Conservation (phyloP, 2,329 filamentous ascomycete genomes). For the Pseudocercospora vitis region DNA sequence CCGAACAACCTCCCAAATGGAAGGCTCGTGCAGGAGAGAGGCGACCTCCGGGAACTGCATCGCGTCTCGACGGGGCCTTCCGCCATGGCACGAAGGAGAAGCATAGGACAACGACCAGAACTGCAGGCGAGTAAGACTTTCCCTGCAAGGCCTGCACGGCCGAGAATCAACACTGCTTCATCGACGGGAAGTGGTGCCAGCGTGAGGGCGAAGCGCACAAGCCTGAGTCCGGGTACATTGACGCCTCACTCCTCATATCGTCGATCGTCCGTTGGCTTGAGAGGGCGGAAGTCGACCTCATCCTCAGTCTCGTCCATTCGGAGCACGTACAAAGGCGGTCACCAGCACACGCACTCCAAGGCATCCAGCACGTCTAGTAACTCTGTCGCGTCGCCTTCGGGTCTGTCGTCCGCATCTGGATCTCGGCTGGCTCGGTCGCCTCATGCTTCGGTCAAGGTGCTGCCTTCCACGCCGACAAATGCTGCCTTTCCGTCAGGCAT, state of each 20-base stretch:
- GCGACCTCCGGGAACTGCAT: conserved; percentile 36
- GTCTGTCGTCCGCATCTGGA: conserved; percentile 54
- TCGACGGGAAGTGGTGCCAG: conserved; percentile 37
- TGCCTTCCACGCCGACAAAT: conserved; percentile 80
- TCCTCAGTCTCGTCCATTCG: conserved; percentile 92
- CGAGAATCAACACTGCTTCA: conserved; percentile 46
- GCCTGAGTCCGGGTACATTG: conserved; percentile 72
- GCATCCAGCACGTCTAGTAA: conserved; percentile 87
- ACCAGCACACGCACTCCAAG: conserved; percentile 80
- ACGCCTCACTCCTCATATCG: conserved; percentile 86
- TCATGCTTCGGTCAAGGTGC: conserved; percentile 89
- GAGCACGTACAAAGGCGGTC: conserved; percentile 82
- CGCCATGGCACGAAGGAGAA: conserved; percentile 36
- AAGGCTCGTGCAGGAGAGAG: conserved; percentile 21
- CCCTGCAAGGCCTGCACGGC: conserved; percentile 42
- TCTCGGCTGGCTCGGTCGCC: conserved; percentile 68
- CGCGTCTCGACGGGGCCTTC: conserved; percentile 38
- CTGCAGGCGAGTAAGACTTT: conserved; percentile 41
- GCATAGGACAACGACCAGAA: conserved; percentile 41
- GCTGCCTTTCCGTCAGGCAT: conserved; percentile 80
- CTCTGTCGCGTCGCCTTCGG: conserved; percentile 56
- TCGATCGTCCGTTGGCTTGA: conserved; percentile 76
- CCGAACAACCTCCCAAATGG: conserved; percentile 22
- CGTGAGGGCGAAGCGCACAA: conserved; percentile 43
- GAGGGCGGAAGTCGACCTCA: conserved; percentile 92